These are phyloP conservation scores for Fulvia fulva DNA, from an alignment of 2,329 filamentous ascomycete species.

Conservation along the genomic window DNA sequence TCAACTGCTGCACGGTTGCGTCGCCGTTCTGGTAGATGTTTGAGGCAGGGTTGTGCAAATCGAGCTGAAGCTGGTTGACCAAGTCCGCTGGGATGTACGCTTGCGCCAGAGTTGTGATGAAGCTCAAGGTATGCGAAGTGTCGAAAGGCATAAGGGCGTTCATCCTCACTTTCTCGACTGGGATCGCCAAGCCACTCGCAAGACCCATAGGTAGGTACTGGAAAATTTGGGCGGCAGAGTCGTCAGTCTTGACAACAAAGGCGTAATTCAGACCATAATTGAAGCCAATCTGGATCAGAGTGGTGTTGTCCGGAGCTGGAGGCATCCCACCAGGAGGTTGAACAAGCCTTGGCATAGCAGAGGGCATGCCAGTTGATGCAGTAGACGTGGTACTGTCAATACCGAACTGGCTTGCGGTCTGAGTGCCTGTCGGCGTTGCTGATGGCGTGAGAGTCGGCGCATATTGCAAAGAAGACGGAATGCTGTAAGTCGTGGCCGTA, in stretches of 20 bases:
- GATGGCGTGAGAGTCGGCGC: constrained; percentile 43
- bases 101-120: constrained; percentile 72
- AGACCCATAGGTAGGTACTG: constrained; percentile 69
- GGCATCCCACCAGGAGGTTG: constrained; percentile 61
- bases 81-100: constrained; percentile 45
- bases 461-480: constrained; percentile 61
- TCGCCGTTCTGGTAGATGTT: constrained; percentile 68
- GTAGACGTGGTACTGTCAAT: constrained; percentile 43
- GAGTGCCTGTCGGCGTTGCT: constrained; percentile 5
- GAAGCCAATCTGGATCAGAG: constrained; percentile 81
- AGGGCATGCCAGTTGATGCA: constrained; percentile 54
- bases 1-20: constrained; percentile 65
- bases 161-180: constrained; percentile 56
- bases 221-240: constrained; percentile 83
- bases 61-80: constrained; percentile 57
- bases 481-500: constrained; percentile 43
- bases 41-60: constrained; percentile 69
- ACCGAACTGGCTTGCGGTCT: constrained; percentile 25
- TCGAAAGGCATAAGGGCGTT: constrained; percentile 72
- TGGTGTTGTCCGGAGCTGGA: constrained; percentile 57
- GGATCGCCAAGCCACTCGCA: constrained; percentile 56
- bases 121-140: constrained; percentile 64
- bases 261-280: constrained; percentile 73
- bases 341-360: constrained; percentile 69
- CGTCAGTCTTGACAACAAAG: constrained; percentile 68